Percentiles rank a stretch among this genome's conserved stretches.
phyloP scores from a whole-genome alignment of 2,329 filamentous ascomycete species.

The Penicillium sp. region DNA sequence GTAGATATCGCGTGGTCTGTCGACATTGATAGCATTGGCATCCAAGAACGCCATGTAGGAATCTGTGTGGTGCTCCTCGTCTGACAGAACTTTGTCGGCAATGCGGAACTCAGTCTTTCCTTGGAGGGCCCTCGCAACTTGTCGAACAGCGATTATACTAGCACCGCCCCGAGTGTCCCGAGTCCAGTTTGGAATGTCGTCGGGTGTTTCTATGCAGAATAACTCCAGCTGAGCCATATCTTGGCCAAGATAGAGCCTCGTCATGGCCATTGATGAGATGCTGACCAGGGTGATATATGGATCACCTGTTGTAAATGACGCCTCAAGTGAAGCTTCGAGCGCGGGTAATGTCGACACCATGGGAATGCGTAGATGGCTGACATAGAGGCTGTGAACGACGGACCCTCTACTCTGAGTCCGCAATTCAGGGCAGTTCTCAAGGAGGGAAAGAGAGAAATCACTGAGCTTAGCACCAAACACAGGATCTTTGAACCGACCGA shows the following conservation, averaged over 20 bases:
- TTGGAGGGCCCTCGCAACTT: conserved; percentile 56
- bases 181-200: conserved; percentile 56
- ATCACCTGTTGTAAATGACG: conserved; percentile 55
- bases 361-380: conserved; percentile 57
- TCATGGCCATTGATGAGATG: conserved; percentile 55
- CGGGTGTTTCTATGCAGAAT: conserved; percentile 53
- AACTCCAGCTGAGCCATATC: conserved; percentile 56
- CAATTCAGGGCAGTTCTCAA: conserved; percentile 49
- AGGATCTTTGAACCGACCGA: conserved; percentile 56
- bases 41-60: conserved; percentile 49
- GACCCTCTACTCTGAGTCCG: conserved; percentile 55
- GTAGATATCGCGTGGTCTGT: conserved; percentile 54
- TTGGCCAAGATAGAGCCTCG: conserved; percentile 54
- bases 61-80: conserved; percentile 50
- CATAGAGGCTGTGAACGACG: conserved; percentile 55
- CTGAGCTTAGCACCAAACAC: conserved; percentile 53
- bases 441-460: conserved; percentile 50
- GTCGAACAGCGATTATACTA: conserved; percentile 52
- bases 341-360: conserved; percentile 49
- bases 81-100: conserved; percentile 50
- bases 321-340: conserved; percentile 54
- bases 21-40: conserved; percentile 45
- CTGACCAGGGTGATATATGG: conserved; percentile 56
- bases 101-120: conserved; percentile 54
- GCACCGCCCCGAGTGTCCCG: conserved; percentile 57